Conservation (phyloP, 106 monocot genomes). For the Acorus calamus region DNA sequence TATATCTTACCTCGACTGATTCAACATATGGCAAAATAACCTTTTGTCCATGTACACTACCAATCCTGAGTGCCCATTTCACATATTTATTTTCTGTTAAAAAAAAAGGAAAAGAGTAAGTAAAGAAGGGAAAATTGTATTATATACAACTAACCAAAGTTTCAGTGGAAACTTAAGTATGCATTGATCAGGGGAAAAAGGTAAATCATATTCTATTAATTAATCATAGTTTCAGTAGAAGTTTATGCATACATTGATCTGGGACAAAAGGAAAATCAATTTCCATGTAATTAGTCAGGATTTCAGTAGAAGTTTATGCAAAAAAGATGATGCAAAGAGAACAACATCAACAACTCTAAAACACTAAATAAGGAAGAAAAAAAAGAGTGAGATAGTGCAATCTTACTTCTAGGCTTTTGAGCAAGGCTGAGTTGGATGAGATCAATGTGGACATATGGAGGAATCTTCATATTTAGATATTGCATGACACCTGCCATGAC, state of each 20-base stretch:
- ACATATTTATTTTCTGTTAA: slow-evolving; percentile 47
- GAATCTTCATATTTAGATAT: slow-evolving; percentile 61
- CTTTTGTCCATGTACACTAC: slow-evolving; percentile 65
- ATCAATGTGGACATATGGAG: slow-evolving; percentile 89
- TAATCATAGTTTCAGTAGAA: too few species aligned
- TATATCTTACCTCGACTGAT: slow-evolving; percentile 59
- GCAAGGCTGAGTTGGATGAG: slow-evolving; percentile 56
- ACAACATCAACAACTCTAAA: too few species aligned
- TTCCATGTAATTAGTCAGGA: too few species aligned
- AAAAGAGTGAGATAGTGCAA: neutral
- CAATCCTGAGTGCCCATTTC: slow-evolving; percentile 67
- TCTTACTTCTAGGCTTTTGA: slow-evolving; percentile 68
- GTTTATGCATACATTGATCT: too few species aligned
- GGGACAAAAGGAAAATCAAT: too few species aligned
- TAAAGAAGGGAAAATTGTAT: neutral
- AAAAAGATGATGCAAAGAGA: too few species aligned
- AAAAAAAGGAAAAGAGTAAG: neutral
- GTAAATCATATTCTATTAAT: too few species aligned
- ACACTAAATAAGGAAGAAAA: neutral
- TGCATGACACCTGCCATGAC: slow-evolving; percentile 79
- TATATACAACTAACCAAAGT: too few species aligned
- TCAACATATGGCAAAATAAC: slow-evolving; percentile 72
- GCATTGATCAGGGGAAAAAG: too few species aligned
- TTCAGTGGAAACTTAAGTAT: too few species aligned
- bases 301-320: too few species aligned